Percentiles rank a stretch among this genome's conserved stretches.
phyloP scores from a whole-genome alignment of 345 rosid genomes.

The Eucalyptus polyanthemos region DNA sequence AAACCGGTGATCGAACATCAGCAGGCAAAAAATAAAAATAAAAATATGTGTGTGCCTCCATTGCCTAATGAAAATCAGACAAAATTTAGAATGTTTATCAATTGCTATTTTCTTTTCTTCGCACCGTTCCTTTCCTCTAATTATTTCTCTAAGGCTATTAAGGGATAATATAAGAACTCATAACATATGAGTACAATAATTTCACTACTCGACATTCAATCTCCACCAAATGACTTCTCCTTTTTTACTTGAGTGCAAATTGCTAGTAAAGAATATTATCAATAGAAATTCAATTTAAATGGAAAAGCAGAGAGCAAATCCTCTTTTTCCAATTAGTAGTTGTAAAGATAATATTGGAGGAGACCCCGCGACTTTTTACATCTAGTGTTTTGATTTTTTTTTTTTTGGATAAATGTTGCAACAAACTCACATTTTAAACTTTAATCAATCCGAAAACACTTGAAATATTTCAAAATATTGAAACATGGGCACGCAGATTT shows the following conservation, averaged over 20 bases:
- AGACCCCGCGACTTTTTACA: background rate
- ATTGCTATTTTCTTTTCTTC: background rate
- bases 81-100: background rate
- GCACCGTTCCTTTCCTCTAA: background rate
- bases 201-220: background rate
- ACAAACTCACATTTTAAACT: background rate
- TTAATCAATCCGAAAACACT: background rate
- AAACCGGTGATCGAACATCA: background rate
- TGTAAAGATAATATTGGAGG: background rate
- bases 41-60: background rate
- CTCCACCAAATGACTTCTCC: background rate
- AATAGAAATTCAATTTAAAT: too few relatives aligned
- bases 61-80: too few relatives aligned
- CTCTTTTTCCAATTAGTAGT: background rate
- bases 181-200: background rate
- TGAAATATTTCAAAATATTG: background rate
- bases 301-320: too few relatives aligned
- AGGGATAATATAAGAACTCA: background rate
- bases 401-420: background rate
- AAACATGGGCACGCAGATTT: background rate
- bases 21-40: background rate
- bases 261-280: too few relatives aligned
- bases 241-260: too few relatives aligned
- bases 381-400: background rate
- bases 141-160: background rate